Evolutionary conservation across 495 filamentous ascomycete genomes (phyloP).

Genomic region (Aspergillus coremiiformis): DNA sequence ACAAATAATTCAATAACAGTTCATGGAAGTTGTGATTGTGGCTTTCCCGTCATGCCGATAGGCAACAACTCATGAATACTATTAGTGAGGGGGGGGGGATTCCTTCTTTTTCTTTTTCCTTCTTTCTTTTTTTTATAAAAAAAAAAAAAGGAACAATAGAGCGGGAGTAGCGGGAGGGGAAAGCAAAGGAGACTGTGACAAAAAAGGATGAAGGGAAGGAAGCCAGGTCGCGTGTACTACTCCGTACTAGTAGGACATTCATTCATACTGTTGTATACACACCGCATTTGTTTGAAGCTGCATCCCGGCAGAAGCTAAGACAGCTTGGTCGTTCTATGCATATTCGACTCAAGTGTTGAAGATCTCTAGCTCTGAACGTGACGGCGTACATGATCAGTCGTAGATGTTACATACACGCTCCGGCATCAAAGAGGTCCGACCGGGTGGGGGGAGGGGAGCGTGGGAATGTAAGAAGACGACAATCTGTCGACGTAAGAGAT

Average conservation of each 20-base stretch:
- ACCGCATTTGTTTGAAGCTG: background rate
- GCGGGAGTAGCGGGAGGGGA: background rate
- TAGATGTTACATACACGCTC: background rate
- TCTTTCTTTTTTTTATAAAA: no score
- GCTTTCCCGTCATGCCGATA: background rate
- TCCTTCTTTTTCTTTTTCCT: no score
- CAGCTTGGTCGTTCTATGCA: conserved; percentile 8
- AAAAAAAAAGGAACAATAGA: background rate
- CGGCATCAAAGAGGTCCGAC: background rate
- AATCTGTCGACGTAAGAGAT: background rate
- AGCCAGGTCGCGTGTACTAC: no score
- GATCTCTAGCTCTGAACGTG: conserved; percentile 9
- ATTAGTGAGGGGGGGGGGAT: no score
- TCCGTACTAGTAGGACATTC: no score
- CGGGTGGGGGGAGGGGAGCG: no score
- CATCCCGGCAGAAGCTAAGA: conserved; percentile 2
- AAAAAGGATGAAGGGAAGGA: no score
- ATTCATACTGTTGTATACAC: background rate
- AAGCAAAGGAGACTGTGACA: no score
- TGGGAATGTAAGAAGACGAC: background rate
- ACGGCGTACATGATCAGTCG: conserved; percentile 2
- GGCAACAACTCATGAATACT: background rate
- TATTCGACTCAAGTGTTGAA: conserved; percentile 1
- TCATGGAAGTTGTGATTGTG: background rate
- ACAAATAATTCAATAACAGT: background rate